phyloP scores from a whole-genome alignment of 1,139 yeast genomes.

The Debaryomycetaceae sp. region DNA sequence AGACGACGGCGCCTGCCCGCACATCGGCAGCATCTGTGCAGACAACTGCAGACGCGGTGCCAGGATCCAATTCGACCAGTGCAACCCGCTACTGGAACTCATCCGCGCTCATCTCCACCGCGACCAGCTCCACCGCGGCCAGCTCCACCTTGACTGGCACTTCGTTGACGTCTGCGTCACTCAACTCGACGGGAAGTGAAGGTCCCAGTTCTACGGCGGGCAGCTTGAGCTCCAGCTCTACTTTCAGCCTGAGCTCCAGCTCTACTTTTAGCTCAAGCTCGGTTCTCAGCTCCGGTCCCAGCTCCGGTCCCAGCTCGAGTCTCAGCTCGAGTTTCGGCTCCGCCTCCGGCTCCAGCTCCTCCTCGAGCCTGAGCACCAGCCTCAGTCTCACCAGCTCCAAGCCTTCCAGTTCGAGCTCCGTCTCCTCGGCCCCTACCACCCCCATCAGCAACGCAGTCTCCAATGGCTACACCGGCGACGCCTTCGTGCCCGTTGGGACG shows the following conservation, averaged over 20 bases:
- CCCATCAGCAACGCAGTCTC: too few species aligned
- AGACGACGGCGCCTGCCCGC: too few species aligned
- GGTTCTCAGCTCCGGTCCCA: constrained; percentile 1
- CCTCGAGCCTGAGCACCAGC: constrained; percentile 3
- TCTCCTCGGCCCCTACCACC: constrained; percentile 20
- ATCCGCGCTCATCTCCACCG: too few species aligned
- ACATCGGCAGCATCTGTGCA: too few species aligned
- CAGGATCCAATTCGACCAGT: too few species aligned
- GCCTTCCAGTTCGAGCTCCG: constrained; percentile 1
- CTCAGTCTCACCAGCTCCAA: constrained; percentile 4
- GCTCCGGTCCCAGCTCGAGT: not conserved
- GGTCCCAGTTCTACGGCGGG: constrained; percentile 1
- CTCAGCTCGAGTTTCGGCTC: not conserved
- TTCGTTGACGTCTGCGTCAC: constrained; percentile 1
- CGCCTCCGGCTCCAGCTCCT: constrained; percentile 1
- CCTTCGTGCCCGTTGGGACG: constrained; percentile 49
- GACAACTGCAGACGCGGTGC: too few species aligned
- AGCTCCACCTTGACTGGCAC: too few species aligned
- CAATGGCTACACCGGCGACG: constrained; percentile 40
- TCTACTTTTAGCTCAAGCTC: constrained; percentile 8
- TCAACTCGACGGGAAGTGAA: not conserved
- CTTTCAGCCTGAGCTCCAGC: constrained; percentile 5
- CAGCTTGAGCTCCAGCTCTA: not conserved
- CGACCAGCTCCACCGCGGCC: too few species aligned
- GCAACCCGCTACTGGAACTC: too few species aligned